These are phyloP conservation scores for Knufia fluminis DNA, from an alignment of 2,329 filamentous ascomycete genomes.

Conservation along the genomic window DNA sequence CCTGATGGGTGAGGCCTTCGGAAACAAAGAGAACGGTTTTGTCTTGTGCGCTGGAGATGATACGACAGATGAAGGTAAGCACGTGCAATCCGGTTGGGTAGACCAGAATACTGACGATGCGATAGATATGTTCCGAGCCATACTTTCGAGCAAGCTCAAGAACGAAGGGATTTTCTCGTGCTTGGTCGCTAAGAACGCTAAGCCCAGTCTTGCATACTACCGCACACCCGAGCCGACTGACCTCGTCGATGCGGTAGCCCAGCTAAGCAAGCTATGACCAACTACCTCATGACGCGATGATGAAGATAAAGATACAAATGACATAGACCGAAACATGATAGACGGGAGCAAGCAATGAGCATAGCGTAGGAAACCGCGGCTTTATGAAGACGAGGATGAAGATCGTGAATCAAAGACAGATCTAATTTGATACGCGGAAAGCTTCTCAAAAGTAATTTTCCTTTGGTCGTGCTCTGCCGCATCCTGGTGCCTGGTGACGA, in stretches of 20 bases:
- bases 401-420: too few relatives aligned
- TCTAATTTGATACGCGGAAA: too few relatives aligned
- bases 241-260: constrained; percentile 38
- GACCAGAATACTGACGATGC: constrained; percentile 16
- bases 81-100: neutral
- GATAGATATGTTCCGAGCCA: constrained; percentile 71
- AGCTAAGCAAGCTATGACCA: neutral
- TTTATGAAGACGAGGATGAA: too few relatives aligned
- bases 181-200: constrained; percentile 83
- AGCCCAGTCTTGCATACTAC: constrained; percentile 83
- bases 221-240: constrained; percentile 82
- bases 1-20: constrained; percentile 56
- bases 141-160: constrained; percentile 50
- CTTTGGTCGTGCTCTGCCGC: too few relatives aligned
- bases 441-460: too few relatives aligned
- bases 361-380: too few relatives aligned
- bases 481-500: too few relatives aligned
- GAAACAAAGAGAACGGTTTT: constrained; percentile 60
- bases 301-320: neutral
- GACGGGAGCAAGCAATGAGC: too few relatives aligned
- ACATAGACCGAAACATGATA: too few relatives aligned
- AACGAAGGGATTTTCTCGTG: constrained; percentile 72
- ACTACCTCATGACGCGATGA: neutral
- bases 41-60: constrained; percentile 89
- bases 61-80: constrained; percentile 86